Evolutionary conservation across 1,139 yeast genomes (phyloP), one percentile per base, ranked within the genome.

Genomic region (Kodamaea arcana): DNA sequence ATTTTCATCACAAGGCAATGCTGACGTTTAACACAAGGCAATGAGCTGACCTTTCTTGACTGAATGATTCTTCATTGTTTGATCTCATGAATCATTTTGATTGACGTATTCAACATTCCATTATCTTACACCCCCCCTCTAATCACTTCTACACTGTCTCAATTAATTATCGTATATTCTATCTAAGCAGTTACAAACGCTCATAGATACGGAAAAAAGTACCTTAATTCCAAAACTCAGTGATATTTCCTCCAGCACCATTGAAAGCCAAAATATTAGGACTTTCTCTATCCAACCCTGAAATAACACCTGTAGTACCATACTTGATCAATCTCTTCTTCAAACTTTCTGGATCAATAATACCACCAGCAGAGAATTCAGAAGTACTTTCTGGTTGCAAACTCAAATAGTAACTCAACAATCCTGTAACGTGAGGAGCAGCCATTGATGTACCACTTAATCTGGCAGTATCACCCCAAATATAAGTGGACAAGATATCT

Each of bases 401-500:
- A 12, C 72, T 66, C 45, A 66, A 53, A 43, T 51, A 65, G 52
- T 65, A 65, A 3, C 70, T 51, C 44, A 65, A 58, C 39, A 66
- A 60, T 9, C 73, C 72, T 32, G 66, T 57, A 33, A 67, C 58
- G 41, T 66, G 72, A 11, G 72, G 72, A 5, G 69, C 52, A 4
- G 73, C 72, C 73, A 65, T 66, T 15, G 71, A 65, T 4, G 73
- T 67, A 34, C 73, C 73, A 3, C 71, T 63, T 56, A 66, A 56
- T 18, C 39, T 32, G 21, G 64, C 56, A 33, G 65, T 51, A 33
- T 61, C 58, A 24, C 57, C 54, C 52, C 70, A 64, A 41, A 62
- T 65, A 34, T 56, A 65, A 5, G 70, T 66, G 14, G 71, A 65
- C 37, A 57, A 53, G 37, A 68, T 64, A 33, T 63, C 61, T 37